These are phyloP conservation scores for Reticulascus tulasneorum DNA, from an alignment of 2,329 filamentous ascomycete species.

Conservation along the genomic window DNA sequence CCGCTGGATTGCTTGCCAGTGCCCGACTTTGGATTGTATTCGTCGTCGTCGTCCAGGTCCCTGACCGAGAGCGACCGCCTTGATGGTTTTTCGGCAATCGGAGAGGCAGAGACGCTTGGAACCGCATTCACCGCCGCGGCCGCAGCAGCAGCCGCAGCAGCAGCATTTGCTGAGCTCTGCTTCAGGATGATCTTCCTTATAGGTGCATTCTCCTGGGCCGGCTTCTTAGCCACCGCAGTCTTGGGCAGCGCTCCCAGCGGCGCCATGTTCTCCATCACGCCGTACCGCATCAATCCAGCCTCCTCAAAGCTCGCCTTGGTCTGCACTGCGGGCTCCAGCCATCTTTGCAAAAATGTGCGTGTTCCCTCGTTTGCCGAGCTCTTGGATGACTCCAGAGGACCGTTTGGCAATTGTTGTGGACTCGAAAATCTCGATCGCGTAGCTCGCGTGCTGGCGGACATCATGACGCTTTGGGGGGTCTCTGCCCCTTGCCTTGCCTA, in stretches of 20 bases:
- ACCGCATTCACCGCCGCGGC: conserved; percentile 6
- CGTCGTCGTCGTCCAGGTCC: conserved; percentile 11
- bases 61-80: conserved; percentile 7
- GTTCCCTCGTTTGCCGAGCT: conserved; percentile 26
- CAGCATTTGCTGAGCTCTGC: conserved; percentile 20
- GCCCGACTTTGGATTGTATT: conserved; percentile 7
- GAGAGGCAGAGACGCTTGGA: conserved; percentile 8
- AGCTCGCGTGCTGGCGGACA: conserved; percentile 42
- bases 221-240: conserved; percentile 41
- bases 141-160: conserved; percentile 1
- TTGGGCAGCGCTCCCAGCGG: conserved; percentile 72
- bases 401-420: conserved; percentile 35
- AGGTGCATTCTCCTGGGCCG: conserved; percentile 21
- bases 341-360: conserved; percentile 49
- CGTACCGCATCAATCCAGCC: conserved; percentile 66
- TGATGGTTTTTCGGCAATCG: conserved; percentile 4
- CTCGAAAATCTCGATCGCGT: conserved; percentile 56
- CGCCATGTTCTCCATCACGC: conserved; percentile 79
- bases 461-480: conserved; percentile 23
- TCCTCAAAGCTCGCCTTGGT: conserved; percentile 73
- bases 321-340: conserved; percentile 57
- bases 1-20: conserved; percentile 5
- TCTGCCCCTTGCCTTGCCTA: conserved; percentile 14
- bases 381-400: conserved; percentile 33
- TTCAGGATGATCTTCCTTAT: conserved; percentile 45